These are phyloP conservation scores for Kwoniella shandongensis DNA, from an alignment of 768 basidiomycete genomes.

Conservation along the genomic window DNA sequence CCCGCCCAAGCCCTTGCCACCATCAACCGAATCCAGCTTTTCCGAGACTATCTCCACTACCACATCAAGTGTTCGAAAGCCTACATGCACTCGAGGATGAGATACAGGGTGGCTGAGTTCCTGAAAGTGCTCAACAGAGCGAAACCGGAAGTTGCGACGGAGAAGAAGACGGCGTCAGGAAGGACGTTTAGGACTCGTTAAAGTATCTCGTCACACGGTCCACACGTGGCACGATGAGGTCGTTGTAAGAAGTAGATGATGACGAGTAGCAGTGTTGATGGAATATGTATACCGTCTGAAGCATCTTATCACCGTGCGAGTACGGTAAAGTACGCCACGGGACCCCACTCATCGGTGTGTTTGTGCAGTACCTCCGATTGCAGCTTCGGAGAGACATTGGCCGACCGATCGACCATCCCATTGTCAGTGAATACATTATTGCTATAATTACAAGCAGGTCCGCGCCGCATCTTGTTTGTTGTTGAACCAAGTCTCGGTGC, in stretches of 20 bases:
- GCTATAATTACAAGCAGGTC: too few relatives aligned
- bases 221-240: neutral
- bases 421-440: too few relatives aligned
- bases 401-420: too few relatives aligned
- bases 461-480: too few relatives aligned
- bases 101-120: constrained; percentile 89
- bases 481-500: too few relatives aligned
- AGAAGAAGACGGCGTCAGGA: constrained; percentile 79
- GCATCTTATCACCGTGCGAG: too few relatives aligned
- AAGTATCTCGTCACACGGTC: too few relatives aligned
- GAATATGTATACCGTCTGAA: constrained; percentile 9
- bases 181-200: constrained; percentile 44
- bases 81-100: constrained; percentile 98
- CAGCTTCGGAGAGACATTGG: too few relatives aligned
- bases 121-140: constrained; percentile 80
- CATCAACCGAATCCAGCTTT: constrained; percentile 92
- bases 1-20: constrained; percentile 67
- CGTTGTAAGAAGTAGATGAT: constrained; percentile 11
- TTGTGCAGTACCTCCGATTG: too few relatives aligned
- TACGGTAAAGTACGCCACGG: too few relatives aligned
- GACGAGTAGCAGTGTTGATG: neutral
- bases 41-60: constrained; percentile 99
- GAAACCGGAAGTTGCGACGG: constrained; percentile 79
- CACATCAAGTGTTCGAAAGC: constrained; percentile 95
- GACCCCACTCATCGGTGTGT: too few relatives aligned